These are phyloP conservation scores for Fusarium chuoi DNA, from an alignment of 2,329 filamentous ascomycete species.

Conservation along the genomic window DNA sequence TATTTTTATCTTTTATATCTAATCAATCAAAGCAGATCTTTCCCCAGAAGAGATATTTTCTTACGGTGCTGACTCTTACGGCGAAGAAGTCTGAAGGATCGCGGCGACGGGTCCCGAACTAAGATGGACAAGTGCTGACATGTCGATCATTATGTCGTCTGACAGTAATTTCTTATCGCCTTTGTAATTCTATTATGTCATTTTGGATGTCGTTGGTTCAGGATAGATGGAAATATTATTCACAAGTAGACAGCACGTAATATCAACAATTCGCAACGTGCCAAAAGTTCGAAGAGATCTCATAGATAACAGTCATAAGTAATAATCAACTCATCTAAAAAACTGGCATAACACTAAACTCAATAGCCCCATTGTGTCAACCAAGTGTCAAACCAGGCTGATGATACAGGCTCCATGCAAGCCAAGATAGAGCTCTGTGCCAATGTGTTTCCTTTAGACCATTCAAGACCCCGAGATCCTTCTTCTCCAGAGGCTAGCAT, in stretches of 20 bases:
- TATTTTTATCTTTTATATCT: background rate
- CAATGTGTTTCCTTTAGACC: background rate
- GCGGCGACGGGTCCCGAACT: background rate
- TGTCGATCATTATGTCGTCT: background rate
- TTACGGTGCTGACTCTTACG: background rate
- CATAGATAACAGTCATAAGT: no score
- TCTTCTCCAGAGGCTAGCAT: background rate
- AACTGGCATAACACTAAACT: background rate
- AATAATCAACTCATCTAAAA: background rate
- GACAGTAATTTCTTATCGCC: background rate
- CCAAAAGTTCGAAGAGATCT: no score
- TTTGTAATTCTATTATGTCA: background rate
- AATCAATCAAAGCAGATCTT: background rate
- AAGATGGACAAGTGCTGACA: background rate
- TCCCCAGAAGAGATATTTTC: background rate
- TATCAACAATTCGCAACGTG: no score
- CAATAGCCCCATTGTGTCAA: background rate
- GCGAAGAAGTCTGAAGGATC: background rate
- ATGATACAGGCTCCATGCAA: background rate
- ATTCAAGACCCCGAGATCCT: background rate
- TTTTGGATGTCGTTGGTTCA: background rate
- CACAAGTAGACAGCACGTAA: no score
- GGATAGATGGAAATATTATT: rapidly evolving
- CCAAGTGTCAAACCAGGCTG: background rate
- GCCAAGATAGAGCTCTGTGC: background rate